Evolutionary conservation across 495 filamentous ascomycete genomes (phyloP).

Genomic region (Lophium mytilinum): DNA sequence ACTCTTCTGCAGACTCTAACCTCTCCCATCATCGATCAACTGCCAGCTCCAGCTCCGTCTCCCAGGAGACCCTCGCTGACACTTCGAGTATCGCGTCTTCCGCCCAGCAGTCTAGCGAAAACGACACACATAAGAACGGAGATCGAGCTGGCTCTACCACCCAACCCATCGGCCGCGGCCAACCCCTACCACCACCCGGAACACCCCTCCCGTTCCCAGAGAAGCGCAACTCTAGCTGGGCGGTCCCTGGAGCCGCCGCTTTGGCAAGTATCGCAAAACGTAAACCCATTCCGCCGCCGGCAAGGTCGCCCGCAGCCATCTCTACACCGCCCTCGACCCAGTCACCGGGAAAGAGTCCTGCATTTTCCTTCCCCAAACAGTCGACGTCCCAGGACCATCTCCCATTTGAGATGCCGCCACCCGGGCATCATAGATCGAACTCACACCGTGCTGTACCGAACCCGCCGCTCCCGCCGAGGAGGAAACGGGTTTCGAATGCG

Average conservation of each 20-base stretch:
- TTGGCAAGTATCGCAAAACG: neutral
- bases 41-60: neutral
- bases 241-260: neutral
- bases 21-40: neutral
- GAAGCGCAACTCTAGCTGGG: neutral
- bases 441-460: neutral
- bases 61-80: neutral
- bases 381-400: too few relatives aligned
- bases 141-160: neutral
- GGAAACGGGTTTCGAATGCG: conserved; percentile 4
- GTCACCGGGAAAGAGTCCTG: too few relatives aligned
- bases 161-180: conserved; percentile 28
- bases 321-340: too few relatives aligned
- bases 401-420: neutral
- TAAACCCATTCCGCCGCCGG: neutral
- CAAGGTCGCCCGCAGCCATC: neutral
- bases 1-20: neutral
- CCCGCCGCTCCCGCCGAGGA: neutral
- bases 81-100: neutral
- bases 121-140: neutral
- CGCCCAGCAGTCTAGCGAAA: neutral
- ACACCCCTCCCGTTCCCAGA: conserved; percentile 19
- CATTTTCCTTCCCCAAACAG: too few relatives aligned
- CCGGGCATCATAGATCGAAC: neutral
- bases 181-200: conserved; percentile 29